Base-by-base conservation (phyloP, 176 grass and related monocot genomes). In the Metroxylon sagu region DNA sequence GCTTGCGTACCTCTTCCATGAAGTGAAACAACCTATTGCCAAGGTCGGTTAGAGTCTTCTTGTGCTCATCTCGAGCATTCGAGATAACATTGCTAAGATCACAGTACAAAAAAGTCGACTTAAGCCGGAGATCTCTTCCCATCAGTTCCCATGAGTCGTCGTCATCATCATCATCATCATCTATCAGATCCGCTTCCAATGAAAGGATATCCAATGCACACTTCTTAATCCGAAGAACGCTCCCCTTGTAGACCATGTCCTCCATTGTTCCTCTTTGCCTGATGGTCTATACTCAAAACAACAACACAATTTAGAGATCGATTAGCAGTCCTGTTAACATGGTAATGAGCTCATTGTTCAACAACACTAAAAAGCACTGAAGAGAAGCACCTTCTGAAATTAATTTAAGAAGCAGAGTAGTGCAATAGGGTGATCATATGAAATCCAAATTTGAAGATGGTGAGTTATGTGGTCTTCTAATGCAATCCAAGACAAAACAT, bases 61-160 rank as follows among this genome's bases (percentile, higher is more conserved):
- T 94, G 39, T 61, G 66, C 55, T 79, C 89, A 4, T 81, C 66
- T 18, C 61, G 57, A 17, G 71, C 35, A 53, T 29, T 78, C 29
- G 73, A 55, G 61, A 94, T 85, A 26, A 88, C 74, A 14, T 80
- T 80, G 75, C 62, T 79, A 53, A 94, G 84, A 74, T 88, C 89
- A 69, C 85, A 81, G 69, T 81, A 93, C 77, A 93, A 35, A 76
- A 93, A 93, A 51, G 74, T 78, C 48, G 84, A 71, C 68, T 94
- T 94, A 16, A 94, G 63, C 49, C 67, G 69, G 19, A 94, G 68
- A 50, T 88, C 84, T 71, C 71, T 84, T 1, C n/a, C 80, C 16
- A 85, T 69, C 3, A 94, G 74, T 67, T 88, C 74, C 84, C 76
- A 82, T 1, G 67, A 74, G 3, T 85, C 84, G 19, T 88, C n/a